A percentile compares a stretch with the other conserved stretches of the same genome.
These are phyloP conservation scores for Oryza longistaminata DNA, from an alignment of 176 grass and related monocot genomes.

Conservation along the genomic window DNA sequence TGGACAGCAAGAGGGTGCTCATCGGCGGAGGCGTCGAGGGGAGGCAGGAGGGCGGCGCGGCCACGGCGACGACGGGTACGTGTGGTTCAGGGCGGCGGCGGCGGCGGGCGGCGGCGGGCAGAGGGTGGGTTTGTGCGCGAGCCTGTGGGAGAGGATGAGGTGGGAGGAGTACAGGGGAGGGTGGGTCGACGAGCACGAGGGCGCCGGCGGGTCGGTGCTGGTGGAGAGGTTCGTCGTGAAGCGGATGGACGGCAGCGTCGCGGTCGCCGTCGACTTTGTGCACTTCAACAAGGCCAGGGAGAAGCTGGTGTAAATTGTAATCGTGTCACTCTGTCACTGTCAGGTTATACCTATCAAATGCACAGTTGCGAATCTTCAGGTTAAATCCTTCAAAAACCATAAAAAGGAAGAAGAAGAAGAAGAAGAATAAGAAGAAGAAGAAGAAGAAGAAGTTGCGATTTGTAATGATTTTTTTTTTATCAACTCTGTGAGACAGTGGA, in stretches of 20 bases:
- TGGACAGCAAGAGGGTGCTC: slow-evolving; percentile 30
- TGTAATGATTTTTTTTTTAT: too few species aligned
- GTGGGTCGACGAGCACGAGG: slow-evolving; percentile 50
- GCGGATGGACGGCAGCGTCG: slow-evolving; percentile 56
- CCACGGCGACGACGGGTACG: slow-evolving; percentile 46
- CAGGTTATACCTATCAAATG: neutral
- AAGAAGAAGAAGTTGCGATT: too few species aligned
- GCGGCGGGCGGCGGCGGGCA: neutral
- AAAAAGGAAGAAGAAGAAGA: too few species aligned
- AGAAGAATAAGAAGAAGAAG: too few species aligned
- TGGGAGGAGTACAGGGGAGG: slow-evolving; percentile 59
- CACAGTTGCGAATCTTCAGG: neutral
- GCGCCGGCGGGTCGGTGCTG: slow-evolving; percentile 44
- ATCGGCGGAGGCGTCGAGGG: slow-evolving; percentile 25
- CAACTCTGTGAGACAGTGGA: too few species aligned
- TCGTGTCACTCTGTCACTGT: neutral
- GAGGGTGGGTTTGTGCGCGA: slow-evolving; percentile 42
- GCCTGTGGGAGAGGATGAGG: slow-evolving; percentile 62
- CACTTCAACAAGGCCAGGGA: slow-evolving; percentile 41
- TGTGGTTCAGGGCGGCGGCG: slow-evolving; percentile 51
- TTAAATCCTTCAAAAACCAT: neutral
- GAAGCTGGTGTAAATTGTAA: neutral
- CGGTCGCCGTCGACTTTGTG: slow-evolving; percentile 53
- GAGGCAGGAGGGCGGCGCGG: neutral
- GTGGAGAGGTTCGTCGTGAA: slow-evolving; percentile 70